Evolutionary conservation across 495 filamentous ascomycete genomes (phyloP).

Genomic region (Parmelia sp.): DNA sequence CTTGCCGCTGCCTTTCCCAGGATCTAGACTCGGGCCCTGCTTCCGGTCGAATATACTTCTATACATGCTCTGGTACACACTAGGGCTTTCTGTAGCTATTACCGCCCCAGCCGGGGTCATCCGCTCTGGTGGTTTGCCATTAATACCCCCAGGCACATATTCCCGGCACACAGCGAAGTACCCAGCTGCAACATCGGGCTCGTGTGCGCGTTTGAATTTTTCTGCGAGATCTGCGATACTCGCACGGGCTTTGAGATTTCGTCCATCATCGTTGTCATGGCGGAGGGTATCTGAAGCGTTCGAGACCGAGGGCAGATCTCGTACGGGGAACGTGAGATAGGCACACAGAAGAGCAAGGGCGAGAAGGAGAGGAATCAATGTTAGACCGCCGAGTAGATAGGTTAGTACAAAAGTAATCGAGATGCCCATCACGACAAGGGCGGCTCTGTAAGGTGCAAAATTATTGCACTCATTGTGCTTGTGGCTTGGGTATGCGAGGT

Average conservation of each 20-base stretch:
- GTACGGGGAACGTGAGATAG: conserved; percentile 59
- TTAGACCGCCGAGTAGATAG: conserved; percentile 86
- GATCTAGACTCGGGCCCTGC: conserved; percentile 43
- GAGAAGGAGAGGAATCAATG: conserved; percentile 74
- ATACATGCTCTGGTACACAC: conserved; percentile 98
- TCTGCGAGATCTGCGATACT: conserved; percentile 42
- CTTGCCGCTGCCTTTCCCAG: conserved; percentile 46
- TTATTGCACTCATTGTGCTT: conserved; percentile 5
- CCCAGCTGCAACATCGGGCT: conserved; percentile 81
- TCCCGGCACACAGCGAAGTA: conserved; percentile 94
- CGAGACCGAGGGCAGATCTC: conserved; percentile 33
- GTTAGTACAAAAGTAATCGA: conserved; percentile 62
- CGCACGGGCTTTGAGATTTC: conserved; percentile 44
- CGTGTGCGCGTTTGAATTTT: conserved; percentile 51
- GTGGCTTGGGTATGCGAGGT: conserved; percentile 4
- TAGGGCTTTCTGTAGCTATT: conserved; percentile 68
- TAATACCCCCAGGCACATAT: conserved; percentile 82
- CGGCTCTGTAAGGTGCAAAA: conserved; percentile 1
- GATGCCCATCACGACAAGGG: conserved; percentile 50
- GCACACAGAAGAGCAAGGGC: conserved; percentile 58
- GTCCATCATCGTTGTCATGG: conserved; percentile 42
- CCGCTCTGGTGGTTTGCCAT: conserved; percentile 86
- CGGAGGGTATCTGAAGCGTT: conserved; percentile 24
- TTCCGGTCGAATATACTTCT: conserved; percentile 90
- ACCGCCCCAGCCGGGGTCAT: conserved; percentile 71